These are phyloP conservation scores for Penicillium bovifimosum DNA, from an alignment of 495 filamentous ascomycete species.

Conservation along the genomic window DNA sequence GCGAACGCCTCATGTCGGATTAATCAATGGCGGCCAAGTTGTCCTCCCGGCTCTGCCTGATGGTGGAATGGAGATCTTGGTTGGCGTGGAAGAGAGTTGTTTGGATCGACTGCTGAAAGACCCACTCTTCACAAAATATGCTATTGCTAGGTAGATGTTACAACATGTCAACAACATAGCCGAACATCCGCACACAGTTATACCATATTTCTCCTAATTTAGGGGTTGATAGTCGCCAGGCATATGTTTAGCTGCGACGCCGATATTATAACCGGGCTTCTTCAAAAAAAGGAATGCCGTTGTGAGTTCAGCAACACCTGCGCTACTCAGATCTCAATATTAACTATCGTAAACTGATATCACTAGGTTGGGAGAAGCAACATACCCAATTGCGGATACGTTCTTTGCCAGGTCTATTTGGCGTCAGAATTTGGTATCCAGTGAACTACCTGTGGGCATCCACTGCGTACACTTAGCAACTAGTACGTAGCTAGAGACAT, in stretches of 20 bases:
- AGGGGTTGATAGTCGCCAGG: conserved; percentile 70
- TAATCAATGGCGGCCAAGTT: conserved; percentile 33
- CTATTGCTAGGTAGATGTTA: conserved; percentile 8
- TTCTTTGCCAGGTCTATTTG: background rate
- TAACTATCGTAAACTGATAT: background rate
- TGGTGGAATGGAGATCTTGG: conserved; percentile 33
- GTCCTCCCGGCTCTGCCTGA: conserved; percentile 28
- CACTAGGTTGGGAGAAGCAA: background rate
- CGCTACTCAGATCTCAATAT: conserved; percentile 43
- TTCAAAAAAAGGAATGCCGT: conserved; percentile 72
- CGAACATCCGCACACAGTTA: no score
- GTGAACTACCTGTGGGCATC: no score
- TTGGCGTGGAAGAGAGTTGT: conserved; percentile 26
- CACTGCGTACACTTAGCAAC: no score
- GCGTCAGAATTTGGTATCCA: background rate
- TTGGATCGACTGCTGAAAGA: conserved; percentile 25
- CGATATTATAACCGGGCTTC: conserved; percentile 10
- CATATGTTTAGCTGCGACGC: conserved; percentile 54
- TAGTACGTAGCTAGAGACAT: no score
- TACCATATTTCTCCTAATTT: no score
- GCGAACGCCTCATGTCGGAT: conserved; percentile 26
- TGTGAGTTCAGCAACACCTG: conserved; percentile 79
- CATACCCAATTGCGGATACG: background rate
- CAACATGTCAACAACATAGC: no score
- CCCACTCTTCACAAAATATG: conserved; percentile 25